Evolutionary conservation across 2,329 filamentous ascomycete species (phyloP).

Genomic region (Fusarium sp.): DNA sequence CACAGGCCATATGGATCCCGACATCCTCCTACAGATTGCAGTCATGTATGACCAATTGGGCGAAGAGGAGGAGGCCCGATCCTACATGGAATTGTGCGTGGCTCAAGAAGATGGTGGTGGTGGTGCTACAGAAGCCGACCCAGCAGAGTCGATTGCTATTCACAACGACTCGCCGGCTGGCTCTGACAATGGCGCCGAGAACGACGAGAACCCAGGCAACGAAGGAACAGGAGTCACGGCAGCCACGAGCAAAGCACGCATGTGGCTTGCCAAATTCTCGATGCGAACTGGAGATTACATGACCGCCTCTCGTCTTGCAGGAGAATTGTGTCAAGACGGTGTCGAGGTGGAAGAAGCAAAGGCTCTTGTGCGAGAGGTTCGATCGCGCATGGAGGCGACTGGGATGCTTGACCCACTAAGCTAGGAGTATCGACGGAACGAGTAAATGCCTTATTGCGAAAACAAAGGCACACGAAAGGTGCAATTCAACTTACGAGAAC

Average conservation of each 20-base stretch:
- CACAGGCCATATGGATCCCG: conserved; percentile 80
- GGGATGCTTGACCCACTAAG: conserved; percentile 48
- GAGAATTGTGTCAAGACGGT: conserved; percentile 94
- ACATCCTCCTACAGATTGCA: conserved; percentile 91
- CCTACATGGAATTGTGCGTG: conserved; percentile 96
- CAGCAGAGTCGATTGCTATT: conserved; percentile 65
- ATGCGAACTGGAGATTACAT: conserved; percentile 80
- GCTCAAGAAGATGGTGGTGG: conserved; percentile 88
- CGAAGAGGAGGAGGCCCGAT: conserved; percentile 82
- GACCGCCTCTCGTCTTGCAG: conserved; percentile 83
- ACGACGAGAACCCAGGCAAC: conserved; percentile 51
- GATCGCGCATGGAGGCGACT: conserved; percentile 76
- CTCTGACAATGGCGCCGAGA: conserved; percentile 55
- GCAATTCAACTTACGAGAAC: conserved; percentile 14
- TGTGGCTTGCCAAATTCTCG: conserved; percentile 91
- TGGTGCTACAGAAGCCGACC: conserved; percentile 55
- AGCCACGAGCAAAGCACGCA: conserved; percentile 89
- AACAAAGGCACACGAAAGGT: background rate
- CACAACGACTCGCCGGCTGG: conserved; percentile 65
- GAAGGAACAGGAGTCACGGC: conserved; percentile 86
- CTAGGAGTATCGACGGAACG: conserved; percentile 38
- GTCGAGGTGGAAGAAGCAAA: conserved; percentile 98
- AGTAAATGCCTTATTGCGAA: conserved; percentile 11
- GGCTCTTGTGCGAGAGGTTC: conserved; percentile 86
- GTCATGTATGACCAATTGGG: conserved; percentile 85